Percentiles rank a stretch among this genome's conserved stretches.
Conservation (phyloP, 1,284 basidiomycete species). For the Sphagnurus paluster region DNA sequence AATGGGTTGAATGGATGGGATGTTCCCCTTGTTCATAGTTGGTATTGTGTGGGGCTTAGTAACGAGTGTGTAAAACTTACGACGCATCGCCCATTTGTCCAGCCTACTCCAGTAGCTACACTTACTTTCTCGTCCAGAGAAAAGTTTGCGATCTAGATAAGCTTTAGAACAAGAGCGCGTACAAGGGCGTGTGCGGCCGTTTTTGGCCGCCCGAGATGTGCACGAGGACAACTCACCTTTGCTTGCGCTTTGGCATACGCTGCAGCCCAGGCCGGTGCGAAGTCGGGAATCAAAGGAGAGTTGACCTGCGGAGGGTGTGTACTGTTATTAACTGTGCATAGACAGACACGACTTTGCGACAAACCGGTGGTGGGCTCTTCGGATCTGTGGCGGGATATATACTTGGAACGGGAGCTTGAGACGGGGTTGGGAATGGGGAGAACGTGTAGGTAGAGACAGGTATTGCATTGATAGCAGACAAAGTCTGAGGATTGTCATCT, state of each 20-base stretch:
- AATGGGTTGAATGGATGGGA: slow-evolving; percentile 35
- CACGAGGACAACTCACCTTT: slow-evolving; percentile 32
- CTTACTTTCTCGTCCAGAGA: slow-evolving; percentile 54
- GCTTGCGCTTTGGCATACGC: slow-evolving; percentile 48
- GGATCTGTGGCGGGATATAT: slow-evolving; percentile 46
- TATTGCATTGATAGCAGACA: slow-evolving; percentile 15
- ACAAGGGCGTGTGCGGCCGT: not conserved
- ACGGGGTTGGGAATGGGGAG: slow-evolving; percentile 45
- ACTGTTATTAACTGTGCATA: not conserved
- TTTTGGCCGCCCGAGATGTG: not conserved
- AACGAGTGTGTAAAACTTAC: slow-evolving; percentile 37
- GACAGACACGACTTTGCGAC: slow-evolving; percentile 2
- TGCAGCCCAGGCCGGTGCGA: slow-evolving; percentile 47
- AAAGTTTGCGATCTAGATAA: slow-evolving; percentile 38
- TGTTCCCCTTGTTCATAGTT: slow-evolving; percentile 40
- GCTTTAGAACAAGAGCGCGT: slow-evolving; percentile 1
- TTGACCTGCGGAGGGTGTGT: slow-evolving; percentile 27
- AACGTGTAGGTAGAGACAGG: slow-evolving; percentile 36
- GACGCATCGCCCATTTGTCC: slow-evolving; percentile 61
- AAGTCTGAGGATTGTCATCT: no score
- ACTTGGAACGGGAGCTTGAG: slow-evolving; percentile 37
- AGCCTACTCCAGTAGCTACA: slow-evolving; percentile 57
- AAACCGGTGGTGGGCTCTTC: slow-evolving; percentile 40
- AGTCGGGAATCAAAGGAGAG: slow-evolving; percentile 44
- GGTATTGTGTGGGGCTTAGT: slow-evolving; percentile 23